Evolutionary conservation across 2,329 filamentous ascomycete genomes (phyloP), one percentile per base, ranked within the genome.

Genomic region (Aspergillus amoenus): DNA sequence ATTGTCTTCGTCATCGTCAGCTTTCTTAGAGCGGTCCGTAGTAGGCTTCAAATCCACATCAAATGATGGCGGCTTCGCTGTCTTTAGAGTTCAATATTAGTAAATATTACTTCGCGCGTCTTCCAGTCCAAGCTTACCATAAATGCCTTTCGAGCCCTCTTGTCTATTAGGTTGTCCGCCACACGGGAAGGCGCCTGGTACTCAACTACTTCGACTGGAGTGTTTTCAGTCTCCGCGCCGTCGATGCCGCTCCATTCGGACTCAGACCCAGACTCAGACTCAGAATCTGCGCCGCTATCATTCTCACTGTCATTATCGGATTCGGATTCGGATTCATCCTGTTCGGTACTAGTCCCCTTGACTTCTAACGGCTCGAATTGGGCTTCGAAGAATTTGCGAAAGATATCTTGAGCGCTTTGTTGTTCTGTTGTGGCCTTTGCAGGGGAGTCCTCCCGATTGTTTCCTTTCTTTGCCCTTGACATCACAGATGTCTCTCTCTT

Each of bases 301-400:
- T 61, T 58, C 22, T 62, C 55, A 27, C 52, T 55, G 3, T 70
- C 67, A n/a, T 48, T 44, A n/a, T 42, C 43, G 8, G 12, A 30
- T 15, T 40, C 46, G 15, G 34, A 41, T 9, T 53, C 50, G 5
- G 50, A 41, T 17, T 66, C 46, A 11, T 52, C 42, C 13, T 58
- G 49, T 12, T 41, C 32, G 5, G 59, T 41, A 37, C 55, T 62
- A 37, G 58, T 55, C 13, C 50, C 51, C 41, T 63, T 60, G 42
- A 61, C 71, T 41, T 80, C 80, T 40, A 96, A 73, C 8, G 93
- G 91, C 70, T 86, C 84, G 78, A 97, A 97, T 70, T 89, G 87
- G 27, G 90, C 85, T 76, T 97, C 94, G 70, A 97, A 97, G 70
- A 93, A 89, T 65, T 85, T 85, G 57, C 87, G 86, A 68, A 99